Evolutionary conservation across 1,284 basidiomycete genomes (phyloP), one percentile per base, ranked within the genome.

Genomic region (Cutaneotrichosporon arboriforme): DNA sequence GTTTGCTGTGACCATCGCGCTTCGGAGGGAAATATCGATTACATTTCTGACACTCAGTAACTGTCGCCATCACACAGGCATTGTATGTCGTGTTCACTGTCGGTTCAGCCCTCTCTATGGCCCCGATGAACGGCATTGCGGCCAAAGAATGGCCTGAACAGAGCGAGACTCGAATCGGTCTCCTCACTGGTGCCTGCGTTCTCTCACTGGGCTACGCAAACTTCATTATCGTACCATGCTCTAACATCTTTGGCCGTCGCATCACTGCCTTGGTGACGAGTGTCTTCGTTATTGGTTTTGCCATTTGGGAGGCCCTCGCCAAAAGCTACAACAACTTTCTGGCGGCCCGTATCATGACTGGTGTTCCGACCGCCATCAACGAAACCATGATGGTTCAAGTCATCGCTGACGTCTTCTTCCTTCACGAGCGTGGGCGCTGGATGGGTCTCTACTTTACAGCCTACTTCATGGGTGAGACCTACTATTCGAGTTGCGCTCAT

Each of bases 221-320:
- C 52, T 54, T 58, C 17, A 48, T 54, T 45, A 54, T 58, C 49
- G 49, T 58, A 9, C 56, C 56, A 10, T 54, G 47, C 41, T 51
- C 39, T 34, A 58, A 58, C 52, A 58, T 58, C 23, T 58, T 58
- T 26, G 56, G 56, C 12, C 52, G 56, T 1, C 56, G 56, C 14
- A 37, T 26, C 21, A 58, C 56, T 1, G 20, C 45, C 13, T 13
- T 58, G 10, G 45, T 49, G 9, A 39, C 36, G 3, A 40, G 42
- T 10, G 13, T 51, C 5, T 22, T 58, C 21, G 36, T 43, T 23
- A 45, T 54, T 39, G 48, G 17, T 12, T 41, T 52, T n/a, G 41
- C 52, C 9, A 46, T 58, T 36, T 58, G 56, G 56, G 51, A 51
- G 41, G 56, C 44, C 0, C 9, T 38, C 7, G 56, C 56, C 8